Evolutionary conservation across 208 protist genomes (phyloP).

Genomic region (Crithidia fasciculata): DNA sequence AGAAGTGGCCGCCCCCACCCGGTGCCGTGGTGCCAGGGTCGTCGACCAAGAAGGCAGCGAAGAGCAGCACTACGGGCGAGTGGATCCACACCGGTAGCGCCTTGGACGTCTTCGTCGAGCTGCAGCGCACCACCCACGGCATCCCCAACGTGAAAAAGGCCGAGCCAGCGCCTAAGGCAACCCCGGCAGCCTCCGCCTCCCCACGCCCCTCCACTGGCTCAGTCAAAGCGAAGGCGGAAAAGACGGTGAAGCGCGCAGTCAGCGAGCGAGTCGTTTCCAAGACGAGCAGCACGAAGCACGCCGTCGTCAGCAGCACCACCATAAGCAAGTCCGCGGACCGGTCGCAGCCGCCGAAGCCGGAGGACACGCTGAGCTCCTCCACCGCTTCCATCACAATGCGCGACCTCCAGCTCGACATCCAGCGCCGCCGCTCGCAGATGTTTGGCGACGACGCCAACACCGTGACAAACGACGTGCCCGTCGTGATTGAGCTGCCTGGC

Average conservation of each 20-base stretch:
- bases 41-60: not conserved
- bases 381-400: constrained; percentile 43
- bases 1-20: constrained; percentile 42
- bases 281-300: constrained; percentile 4
- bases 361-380: not conserved
- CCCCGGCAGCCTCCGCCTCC: not conserved
- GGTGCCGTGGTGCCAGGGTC: constrained; percentile 8
- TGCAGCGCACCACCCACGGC: constrained; percentile 38
- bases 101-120: constrained; percentile 34
- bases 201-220: not conserved
- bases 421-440: constrained; percentile 43
- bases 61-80: constrained; percentile 28
- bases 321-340: too few relatives aligned
- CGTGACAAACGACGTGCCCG: constrained; percentile 36
- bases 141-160: constrained; percentile 9
- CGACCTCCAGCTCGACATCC: constrained; percentile 60
- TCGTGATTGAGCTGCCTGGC: constrained; percentile 57
- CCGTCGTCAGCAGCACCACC: not conserved
- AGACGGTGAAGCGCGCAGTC: not conserved
- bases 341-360: not conserved
- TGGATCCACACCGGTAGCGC: constrained; percentile 38
- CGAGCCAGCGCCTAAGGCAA: not conserved
- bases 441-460: constrained; percentile 41
- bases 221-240: not conserved
- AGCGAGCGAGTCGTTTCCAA: not conserved